Conservation (phyloP, 306 rosid species). For the Cercis canadensis region DNA sequence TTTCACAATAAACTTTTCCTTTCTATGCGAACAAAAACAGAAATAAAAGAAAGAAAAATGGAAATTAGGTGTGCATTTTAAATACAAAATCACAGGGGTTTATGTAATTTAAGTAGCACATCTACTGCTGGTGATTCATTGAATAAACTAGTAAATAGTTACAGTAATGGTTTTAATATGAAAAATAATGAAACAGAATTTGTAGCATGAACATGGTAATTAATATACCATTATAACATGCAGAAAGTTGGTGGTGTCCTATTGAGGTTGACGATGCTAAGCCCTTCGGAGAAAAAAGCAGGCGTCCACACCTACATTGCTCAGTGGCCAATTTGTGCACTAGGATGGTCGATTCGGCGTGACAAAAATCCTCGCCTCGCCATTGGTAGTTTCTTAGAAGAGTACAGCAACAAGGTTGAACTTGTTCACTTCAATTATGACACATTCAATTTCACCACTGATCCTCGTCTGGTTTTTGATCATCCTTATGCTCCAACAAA, state of each 20-base stretch:
- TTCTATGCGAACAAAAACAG: too few relatives aligned
- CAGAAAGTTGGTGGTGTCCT: constrained; percentile 19
- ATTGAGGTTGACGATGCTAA: constrained; percentile 50
- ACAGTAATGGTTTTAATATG: too few relatives aligned
- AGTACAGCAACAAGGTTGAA: constrained; percentile 69
- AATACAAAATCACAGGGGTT: too few relatives aligned
- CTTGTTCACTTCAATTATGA: constrained; percentile 56
- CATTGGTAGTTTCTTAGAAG: constrained; percentile 64
- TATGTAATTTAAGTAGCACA: too few relatives aligned
- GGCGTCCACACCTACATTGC: constrained; percentile 57
- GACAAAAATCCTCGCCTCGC: constrained; percentile 63
- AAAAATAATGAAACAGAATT: too few relatives aligned
- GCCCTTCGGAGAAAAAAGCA: constrained; percentile 37
- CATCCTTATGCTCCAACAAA: constrained; percentile 76
- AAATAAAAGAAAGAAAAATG: too few relatives aligned
- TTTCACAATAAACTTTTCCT: too few relatives aligned
- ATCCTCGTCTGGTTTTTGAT: constrained; percentile 54
- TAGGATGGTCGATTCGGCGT: constrained; percentile 64
- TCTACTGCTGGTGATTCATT: too few relatives aligned
- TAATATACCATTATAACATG: not conserved
- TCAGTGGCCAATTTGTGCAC: constrained; percentile 63
- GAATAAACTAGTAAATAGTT: too few relatives aligned
- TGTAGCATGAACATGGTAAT: too few relatives aligned
- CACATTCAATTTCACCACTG: constrained; percentile 51
- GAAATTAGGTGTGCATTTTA: too few relatives aligned